These are phyloP conservation scores for Aspergillus udagawae DNA, from an alignment of 2,329 filamentous ascomycete genomes.

Conservation along the genomic window DNA sequence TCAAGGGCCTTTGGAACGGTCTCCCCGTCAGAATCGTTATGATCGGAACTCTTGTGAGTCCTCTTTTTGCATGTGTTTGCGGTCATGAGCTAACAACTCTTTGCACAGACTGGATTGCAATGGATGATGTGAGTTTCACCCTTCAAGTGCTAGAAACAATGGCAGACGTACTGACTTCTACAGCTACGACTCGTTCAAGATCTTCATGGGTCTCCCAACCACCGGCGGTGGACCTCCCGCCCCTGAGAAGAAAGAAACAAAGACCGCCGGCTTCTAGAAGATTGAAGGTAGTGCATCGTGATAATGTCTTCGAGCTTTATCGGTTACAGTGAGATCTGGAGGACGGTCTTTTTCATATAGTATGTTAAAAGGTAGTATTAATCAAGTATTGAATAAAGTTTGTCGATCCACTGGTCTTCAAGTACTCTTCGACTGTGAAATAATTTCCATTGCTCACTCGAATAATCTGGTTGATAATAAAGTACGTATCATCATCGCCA, in stretches of 20 bases:
- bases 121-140: conserved; percentile 80
- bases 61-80: neutral
- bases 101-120: conserved; percentile 65
- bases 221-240: conserved; percentile 64
- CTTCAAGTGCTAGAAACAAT: neutral
- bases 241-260: conserved; percentile 43
- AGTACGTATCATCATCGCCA: conserved; percentile 4
- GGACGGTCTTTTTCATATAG: neutral
- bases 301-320: neutral
- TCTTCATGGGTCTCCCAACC: conserved; percentile 81
- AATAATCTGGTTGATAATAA: neutral
- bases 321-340: neutral
- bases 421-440: neutral
- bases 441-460: neutral
- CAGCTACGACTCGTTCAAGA: conserved; percentile 73
- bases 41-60: conserved; percentile 64
- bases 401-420: neutral
- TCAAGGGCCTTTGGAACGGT: conserved; percentile 86
- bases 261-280: neutral
- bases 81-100: conserved; percentile 14
- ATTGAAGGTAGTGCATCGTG: neutral
- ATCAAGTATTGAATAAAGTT: neutral
- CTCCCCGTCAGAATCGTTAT: conserved; percentile 83
- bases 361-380: neutral
- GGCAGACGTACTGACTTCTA: conserved; percentile 19